Percentiles rank a stretch among this genome's conserved stretches.
Conservation (phyloP, 495 filamentous ascomycete genomes). For the Xylaria venustula region DNA sequence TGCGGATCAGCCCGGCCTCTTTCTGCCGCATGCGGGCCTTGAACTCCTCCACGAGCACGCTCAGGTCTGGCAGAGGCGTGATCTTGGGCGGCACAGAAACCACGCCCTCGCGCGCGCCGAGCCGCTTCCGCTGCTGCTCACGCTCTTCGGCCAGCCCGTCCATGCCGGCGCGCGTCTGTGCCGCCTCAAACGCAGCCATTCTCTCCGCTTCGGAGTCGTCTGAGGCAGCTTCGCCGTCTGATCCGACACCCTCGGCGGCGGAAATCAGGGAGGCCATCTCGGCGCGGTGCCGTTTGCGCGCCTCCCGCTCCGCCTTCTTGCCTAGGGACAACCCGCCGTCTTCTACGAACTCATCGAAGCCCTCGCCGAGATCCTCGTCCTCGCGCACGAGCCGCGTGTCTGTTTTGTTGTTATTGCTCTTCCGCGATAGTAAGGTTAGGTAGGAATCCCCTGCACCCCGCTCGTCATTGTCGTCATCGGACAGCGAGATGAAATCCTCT, state of each 20-base stretch:
- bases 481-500: slow-evolving; percentile 75
- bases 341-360: slow-evolving; percentile 88
- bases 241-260: slow-evolving; percentile 64
- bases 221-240: slow-evolving; percentile 49
- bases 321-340: slow-evolving; percentile 80
- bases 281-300: slow-evolving; percentile 61
- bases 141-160: slow-evolving; percentile 52
- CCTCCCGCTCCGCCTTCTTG: slow-evolving; percentile 75
- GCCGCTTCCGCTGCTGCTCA: slow-evolving; percentile 35
- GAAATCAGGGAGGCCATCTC: slow-evolving; percentile 84
- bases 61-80: slow-evolving; percentile 55
- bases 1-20: slow-evolving; percentile 29
- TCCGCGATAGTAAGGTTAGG: slow-evolving; percentile 46
- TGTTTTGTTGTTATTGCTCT: slow-evolving; percentile 27
- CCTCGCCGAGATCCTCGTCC: slow-evolving; percentile 93
- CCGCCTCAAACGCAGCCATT: slow-evolving; percentile 80
- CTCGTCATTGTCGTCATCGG: slow-evolving; percentile 53
- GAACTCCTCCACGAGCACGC: slow-evolving; percentile 48
- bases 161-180: slow-evolving; percentile 81
- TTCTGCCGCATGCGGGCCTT: slow-evolving; percentile 34
- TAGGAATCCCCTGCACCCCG: slow-evolving; percentile 41
- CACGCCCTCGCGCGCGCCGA: slow-evolving; percentile 19
- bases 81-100: slow-evolving; percentile 45
- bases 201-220: slow-evolving; percentile 81
- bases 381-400: slow-evolving; percentile 73